phyloP scores from a whole-genome alignment of 202 grass and related monocot species.

The Elaeis oleifera region DNA sequence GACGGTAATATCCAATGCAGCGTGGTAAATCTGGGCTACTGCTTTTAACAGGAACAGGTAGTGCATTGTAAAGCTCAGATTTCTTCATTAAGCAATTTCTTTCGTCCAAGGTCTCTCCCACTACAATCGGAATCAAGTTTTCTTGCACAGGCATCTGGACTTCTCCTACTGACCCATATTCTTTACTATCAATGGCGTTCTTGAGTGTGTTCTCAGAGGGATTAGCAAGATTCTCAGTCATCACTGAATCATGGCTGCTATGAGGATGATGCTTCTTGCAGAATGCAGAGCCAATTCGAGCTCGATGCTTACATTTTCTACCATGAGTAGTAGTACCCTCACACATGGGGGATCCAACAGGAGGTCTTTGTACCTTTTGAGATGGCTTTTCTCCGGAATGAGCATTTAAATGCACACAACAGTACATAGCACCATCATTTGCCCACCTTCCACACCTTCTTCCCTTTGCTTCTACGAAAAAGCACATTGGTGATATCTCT shows the following conservation, averaged over 20 bases:
- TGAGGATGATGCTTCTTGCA: conserved; percentile 85
- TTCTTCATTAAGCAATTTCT: conserved; percentile 38
- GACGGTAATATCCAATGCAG: conserved; percentile 48
- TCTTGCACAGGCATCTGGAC: conserved; percentile 27
- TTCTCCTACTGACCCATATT: conserved; percentile 19
- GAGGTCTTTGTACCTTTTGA: conserved; percentile 40
- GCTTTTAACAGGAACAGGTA: conserved; percentile 33
- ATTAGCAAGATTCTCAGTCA: conserved; percentile 28
- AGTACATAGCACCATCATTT: conserved; percentile 87
- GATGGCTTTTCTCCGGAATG: conserved; percentile 40
- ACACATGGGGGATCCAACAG: conserved; percentile 53
- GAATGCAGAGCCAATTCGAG: conserved; percentile 69
- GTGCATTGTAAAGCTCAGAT: conserved; percentile 31
- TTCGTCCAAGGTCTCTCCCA: conserved; percentile 38
- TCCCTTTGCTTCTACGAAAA: conserved; percentile 81
- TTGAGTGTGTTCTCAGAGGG: conserved; percentile 28
- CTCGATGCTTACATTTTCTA: conserved; percentile 93
- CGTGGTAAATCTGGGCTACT: conserved; percentile 30
- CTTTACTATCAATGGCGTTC: conserved; percentile 15
- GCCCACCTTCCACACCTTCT: conserved; percentile 98
- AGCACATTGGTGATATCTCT: conserved; percentile 75
- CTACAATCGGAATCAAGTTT: conserved; percentile 23
- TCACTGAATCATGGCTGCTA: conserved; percentile 37
- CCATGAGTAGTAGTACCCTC: conserved; percentile 79
- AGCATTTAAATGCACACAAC: conserved; percentile 88